phyloP scores from a whole-genome alignment of 2,329 filamentous ascomycete genomes.

The Nectriaceae sp. region DNA sequence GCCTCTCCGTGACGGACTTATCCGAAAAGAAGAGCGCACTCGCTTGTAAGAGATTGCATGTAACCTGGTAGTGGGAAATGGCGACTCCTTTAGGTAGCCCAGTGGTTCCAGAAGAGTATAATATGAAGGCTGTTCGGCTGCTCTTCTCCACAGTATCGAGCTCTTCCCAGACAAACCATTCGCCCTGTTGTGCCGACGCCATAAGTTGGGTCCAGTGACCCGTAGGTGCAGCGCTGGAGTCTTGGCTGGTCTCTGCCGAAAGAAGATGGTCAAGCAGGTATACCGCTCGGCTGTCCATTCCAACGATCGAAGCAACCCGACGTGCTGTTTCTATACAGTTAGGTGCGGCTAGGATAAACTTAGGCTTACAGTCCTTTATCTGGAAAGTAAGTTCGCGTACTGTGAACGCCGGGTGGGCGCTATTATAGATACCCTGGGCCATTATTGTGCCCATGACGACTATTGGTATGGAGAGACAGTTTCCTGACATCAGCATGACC shows the following conservation, averaged over 20 bases:
- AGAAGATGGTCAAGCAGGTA: too few species aligned
- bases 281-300: too few species aligned
- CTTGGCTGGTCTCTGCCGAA: slow-evolving; percentile 41
- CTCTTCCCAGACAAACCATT: slow-evolving; percentile 2
- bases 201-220: too few species aligned
- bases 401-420: slow-evolving; percentile 69
- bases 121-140: too few species aligned
- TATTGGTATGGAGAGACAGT: slow-evolving; percentile 71
- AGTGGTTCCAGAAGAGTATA: slow-evolving; percentile 45
- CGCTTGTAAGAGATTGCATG: too few species aligned
- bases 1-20: too few species aligned
- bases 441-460: slow-evolving; percentile 73
- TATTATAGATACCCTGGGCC: slow-evolving; percentile 76
- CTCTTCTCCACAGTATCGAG: too few species aligned
- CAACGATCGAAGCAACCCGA: too few species aligned
- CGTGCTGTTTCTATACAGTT: slow-evolving; percentile 64
- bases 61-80: slow-evolving; percentile 74
- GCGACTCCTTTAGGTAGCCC: slow-evolving; percentile 81
- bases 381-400: slow-evolving; percentile 74
- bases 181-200: too few species aligned
- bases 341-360: slow-evolving; percentile 64
- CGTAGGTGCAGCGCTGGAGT: too few species aligned
- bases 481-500: slow-evolving; percentile 74
- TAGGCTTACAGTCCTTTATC: slow-evolving; percentile 68
- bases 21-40: too few species aligned